A percentile compares a stretch with the other conserved stretches of the same genome.
Evolutionary conservation across 2,329 filamentous ascomycete genomes (phyloP).

Genomic region (Colletotrichum ledebouriae): DNA sequence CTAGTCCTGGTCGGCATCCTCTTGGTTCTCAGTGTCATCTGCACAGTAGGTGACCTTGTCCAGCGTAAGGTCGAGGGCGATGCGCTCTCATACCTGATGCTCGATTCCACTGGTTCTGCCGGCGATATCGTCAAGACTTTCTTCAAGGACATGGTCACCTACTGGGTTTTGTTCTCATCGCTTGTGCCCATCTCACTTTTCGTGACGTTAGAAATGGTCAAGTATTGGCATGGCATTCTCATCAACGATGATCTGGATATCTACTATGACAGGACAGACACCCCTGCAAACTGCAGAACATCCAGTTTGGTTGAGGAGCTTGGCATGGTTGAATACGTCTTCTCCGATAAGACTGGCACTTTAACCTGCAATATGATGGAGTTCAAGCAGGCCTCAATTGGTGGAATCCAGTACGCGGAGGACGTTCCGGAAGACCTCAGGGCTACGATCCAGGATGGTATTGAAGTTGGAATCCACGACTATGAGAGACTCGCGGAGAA

Average conservation of each 20-base stretch:
- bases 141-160: constrained; percentile 94
- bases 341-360: constrained; percentile 97
- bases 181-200: constrained; percentile 98
- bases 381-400: constrained; percentile 95
- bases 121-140: constrained; percentile 79
- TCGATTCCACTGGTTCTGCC: constrained; percentile 70
- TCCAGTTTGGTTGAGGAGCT: constrained; percentile 97
- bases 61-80: constrained; percentile 74
- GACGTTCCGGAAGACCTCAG: constrained; percentile 92
- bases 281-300: constrained; percentile 93
- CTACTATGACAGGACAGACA: constrained; percentile 96
- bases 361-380: constrained; percentile 99
- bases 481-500: constrained; percentile 83
- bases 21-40: constrained; percentile 86
- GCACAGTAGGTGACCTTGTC: constrained; percentile 90
- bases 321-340: constrained; percentile 98
- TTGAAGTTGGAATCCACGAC: constrained; percentile 85
- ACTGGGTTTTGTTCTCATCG: constrained; percentile 98
- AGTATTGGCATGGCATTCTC: constrained; percentile 97
- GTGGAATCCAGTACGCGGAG: constrained; percentile 92
- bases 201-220: constrained; percentile 96
- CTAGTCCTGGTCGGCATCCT: constrained; percentile 90
- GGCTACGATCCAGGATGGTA: constrained; percentile 81
- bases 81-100: constrained; percentile 79
- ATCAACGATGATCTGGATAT: constrained; percentile 99